Evolutionary conservation across 257 asterid genomes (phyloP).

Genomic region (Hygrophila difformis): DNA sequence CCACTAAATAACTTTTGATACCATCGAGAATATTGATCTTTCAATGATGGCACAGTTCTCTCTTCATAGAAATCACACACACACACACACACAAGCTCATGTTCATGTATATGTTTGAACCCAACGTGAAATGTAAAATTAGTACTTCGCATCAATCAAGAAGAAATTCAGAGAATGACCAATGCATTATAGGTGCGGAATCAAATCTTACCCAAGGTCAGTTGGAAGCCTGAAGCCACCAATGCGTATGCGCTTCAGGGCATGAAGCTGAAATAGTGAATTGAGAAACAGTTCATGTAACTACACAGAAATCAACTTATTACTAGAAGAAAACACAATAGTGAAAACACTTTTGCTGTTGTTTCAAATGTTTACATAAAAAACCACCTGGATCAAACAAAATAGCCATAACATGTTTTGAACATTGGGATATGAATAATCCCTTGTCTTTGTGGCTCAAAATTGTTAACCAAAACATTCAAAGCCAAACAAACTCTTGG

Average conservation of each 20-base stretch:
- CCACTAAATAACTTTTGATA: no score
- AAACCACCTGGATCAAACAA: constrained; percentile 1
- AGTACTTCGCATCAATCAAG: no score
- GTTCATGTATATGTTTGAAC: no score
- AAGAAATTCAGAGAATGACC: background rate
- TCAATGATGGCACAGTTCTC: no score
- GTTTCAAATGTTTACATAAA: background rate
- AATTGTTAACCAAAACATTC: background rate
- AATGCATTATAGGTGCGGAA: background rate
- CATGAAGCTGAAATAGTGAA: constrained; percentile 67
- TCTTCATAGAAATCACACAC: no score
- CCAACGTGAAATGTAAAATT: no score
- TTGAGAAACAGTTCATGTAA: background rate
- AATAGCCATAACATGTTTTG: background rate
- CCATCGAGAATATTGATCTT: no score
- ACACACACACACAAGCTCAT: no score
- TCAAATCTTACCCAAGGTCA: constrained; percentile 69
- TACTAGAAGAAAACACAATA: no score
- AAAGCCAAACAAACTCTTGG: background rate
- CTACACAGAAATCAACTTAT: no score
- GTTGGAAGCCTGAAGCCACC: constrained; percentile 92
- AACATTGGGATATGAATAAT: background rate
- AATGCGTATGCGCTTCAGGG: constrained; percentile 84
- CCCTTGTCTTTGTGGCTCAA: background rate
- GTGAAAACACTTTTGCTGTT: no score